Percentiles rank a stretch among this genome's conserved stretches.
Conservation (phyloP, 2,329 filamentous ascomycete genomes). For the Cercospora sojina region DNA sequence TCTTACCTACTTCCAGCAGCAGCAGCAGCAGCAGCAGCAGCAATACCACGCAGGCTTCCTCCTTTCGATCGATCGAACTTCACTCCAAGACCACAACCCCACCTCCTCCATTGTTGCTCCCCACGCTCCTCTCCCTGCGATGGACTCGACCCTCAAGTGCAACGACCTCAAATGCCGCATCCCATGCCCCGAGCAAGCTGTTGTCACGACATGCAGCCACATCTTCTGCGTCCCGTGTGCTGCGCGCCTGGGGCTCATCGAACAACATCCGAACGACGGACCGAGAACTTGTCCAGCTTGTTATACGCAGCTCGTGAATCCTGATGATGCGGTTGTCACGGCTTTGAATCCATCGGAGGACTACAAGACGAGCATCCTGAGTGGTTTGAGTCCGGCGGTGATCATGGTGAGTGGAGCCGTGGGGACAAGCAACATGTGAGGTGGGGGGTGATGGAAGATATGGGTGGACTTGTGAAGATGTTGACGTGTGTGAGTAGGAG, state of each 20-base stretch:
- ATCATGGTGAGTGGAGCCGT: constrained; percentile 61
- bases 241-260: constrained; percentile 60
- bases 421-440: neutral
- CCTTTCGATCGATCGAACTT: neutral
- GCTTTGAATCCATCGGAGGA: constrained; percentile 78
- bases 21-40: neutral
- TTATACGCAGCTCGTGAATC: constrained; percentile 62
- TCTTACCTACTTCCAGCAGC: neutral
- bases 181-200: constrained; percentile 66
- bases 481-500: constrained; percentile 40
- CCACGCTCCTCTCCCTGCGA: constrained; percentile 38
- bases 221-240: constrained; percentile 81
- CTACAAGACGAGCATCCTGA: constrained; percentile 83
- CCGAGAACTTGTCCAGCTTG: constrained; percentile 74
- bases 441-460: neutral
- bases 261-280: constrained; percentile 38
- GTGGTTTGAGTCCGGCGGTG: constrained; percentile 73
- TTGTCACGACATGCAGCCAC: constrained; percentile 91
- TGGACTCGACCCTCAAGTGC: constrained; percentile 76
- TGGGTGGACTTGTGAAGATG: neutral
- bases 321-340: constrained; percentile 71
- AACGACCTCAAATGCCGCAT: constrained; percentile 75
- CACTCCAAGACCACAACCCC: neutral
- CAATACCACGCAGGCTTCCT: neutral
- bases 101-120: neutral